A percentile compares a stretch with the other conserved stretches of the same genome.
phyloP scores from a whole-genome alignment of 1,284 basidiomycete species.

The Hemileia vastatrix region DNA sequence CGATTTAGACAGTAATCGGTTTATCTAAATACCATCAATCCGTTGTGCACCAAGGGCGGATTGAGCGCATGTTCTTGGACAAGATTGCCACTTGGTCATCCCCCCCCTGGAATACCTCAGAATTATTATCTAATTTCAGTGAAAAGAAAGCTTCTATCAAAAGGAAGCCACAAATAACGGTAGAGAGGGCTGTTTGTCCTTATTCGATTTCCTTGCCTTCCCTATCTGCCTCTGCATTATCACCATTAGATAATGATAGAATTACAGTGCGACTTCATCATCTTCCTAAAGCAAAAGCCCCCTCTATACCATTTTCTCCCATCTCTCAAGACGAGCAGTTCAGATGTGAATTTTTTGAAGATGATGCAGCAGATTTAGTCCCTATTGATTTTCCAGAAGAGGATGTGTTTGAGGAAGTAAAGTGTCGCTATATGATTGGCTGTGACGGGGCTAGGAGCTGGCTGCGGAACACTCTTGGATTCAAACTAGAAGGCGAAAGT shows the following conservation, averaged over 20 bases:
- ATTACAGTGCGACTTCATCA: neutral
- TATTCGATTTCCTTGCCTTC: neutral
- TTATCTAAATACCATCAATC: neutral
- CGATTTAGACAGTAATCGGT: neutral
- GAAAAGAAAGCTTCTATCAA: neutral
- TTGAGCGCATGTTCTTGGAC: neutral
- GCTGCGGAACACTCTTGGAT: slow-evolving; percentile 59
- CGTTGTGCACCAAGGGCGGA: neutral
- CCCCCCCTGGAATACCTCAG: neutral
- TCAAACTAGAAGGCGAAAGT: slow-evolving; percentile 64
- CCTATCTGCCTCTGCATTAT: neutral
- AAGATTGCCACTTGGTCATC: slow-evolving; percentile 1
- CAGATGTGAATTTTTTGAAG: neutral
- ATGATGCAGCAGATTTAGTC: neutral
- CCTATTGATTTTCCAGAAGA: neutral
- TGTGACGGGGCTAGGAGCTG: slow-evolving; percentile 66
- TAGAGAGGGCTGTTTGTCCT: slow-evolving; percentile 1
- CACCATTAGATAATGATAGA: neutral
- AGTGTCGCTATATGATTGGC: slow-evolving; percentile 52
- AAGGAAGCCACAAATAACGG: neutral
- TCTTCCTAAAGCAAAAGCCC: neutral
- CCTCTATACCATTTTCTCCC: neutral
- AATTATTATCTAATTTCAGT: neutral
- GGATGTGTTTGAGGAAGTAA: neutral
- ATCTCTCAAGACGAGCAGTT: neutral